Percentiles rank a stretch among this genome's conserved stretches.
Conservation (phyloP, 352 stramenopile species). For the Pythium scleroteichum region DNA sequence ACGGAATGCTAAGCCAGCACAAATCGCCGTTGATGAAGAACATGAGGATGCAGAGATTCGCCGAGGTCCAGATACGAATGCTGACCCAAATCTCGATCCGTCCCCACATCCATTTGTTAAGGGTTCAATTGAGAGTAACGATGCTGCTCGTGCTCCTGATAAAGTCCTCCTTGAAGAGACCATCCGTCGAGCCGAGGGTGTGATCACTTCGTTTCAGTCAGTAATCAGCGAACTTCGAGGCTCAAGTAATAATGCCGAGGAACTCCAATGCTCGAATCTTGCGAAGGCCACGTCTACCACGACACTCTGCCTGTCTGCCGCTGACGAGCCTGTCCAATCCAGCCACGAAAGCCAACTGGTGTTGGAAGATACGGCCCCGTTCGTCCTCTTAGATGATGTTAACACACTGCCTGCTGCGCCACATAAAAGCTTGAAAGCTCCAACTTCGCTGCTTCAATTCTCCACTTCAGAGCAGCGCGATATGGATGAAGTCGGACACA, state of each 20-base stretch:
- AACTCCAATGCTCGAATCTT: background rate
- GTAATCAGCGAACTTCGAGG: conserved; percentile 21
- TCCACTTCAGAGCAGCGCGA: too few relatives aligned
- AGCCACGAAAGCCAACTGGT: background rate
- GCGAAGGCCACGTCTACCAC: conserved; percentile 27
- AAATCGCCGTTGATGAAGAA: too few relatives aligned
- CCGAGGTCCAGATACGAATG: too few relatives aligned
- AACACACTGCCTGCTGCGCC: background rate
- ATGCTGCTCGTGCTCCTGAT: background rate
- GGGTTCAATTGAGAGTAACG: background rate
- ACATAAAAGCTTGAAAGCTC: too few relatives aligned
- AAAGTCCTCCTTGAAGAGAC: conserved; percentile 15
- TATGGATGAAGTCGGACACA: background rate
- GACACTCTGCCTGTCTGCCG: background rate
- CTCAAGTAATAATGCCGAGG: background rate
- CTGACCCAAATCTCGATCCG: too few relatives aligned
- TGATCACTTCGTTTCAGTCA: conserved; percentile 22
- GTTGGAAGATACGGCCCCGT: background rate
- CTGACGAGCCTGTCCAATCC: too few relatives aligned
- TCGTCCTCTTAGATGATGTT: too few relatives aligned
- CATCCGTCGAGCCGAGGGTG: conserved; percentile 21
- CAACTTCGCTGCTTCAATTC: too few relatives aligned
- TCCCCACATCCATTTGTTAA: too few relatives aligned
- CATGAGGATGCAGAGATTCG: too few relatives aligned
- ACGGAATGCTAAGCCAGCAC: conserved; percentile 3